A percentile compares a stretch with the other conserved stretches of the same genome.
Evolutionary conservation across 805 yeast genomes (phyloP).

Genomic region (Saturnispora dispora): DNA sequence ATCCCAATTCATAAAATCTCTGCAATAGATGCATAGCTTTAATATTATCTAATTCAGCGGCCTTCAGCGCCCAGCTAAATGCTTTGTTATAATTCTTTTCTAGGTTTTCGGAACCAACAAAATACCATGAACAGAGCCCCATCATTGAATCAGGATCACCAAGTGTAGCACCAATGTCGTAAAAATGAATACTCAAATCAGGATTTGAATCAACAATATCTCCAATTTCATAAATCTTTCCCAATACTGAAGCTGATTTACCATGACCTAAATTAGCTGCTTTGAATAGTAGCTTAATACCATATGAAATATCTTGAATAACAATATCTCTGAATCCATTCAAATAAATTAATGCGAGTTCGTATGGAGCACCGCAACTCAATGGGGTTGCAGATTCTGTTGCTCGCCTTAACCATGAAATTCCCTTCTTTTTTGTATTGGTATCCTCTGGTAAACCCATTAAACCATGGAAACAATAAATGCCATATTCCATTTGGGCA

Average conservation of each 20-base stretch:
- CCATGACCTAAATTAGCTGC: constrained; percentile 84
- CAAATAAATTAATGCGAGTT: constrained; percentile 76
- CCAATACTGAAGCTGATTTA: constrained; percentile 71
- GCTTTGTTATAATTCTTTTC: constrained; percentile 77
- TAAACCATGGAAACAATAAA: constrained; percentile 72
- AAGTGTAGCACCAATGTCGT: constrained; percentile 79
- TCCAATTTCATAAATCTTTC: constrained; percentile 78
- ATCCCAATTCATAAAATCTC: constrained; percentile 76
- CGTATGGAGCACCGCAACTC: constrained; percentile 91
- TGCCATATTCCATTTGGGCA: constrained; percentile 91
- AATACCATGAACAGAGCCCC: constrained; percentile 94
- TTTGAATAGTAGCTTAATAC: constrained; percentile 75
- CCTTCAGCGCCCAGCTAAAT: constrained; percentile 86
- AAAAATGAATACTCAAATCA: constrained; percentile 81
- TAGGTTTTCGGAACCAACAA: constrained; percentile 85
- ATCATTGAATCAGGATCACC: constrained; percentile 89
- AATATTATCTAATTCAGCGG: constrained; percentile 65
- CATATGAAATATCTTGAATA: constrained; percentile 74
- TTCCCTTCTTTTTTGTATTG: constrained; percentile 72
- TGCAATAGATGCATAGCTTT: constrained; percentile 85
- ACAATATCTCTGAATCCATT: constrained; percentile 81
- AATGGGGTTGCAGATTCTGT: constrained; percentile 74
- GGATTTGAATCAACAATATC: constrained; percentile 68
- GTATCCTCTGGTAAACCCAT: constrained; percentile 71
- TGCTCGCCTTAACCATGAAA: constrained; percentile 89